Percentiles rank a stretch among this genome's conserved stretches.
phyloP scores from a whole-genome alignment of 495 filamentous ascomycete species.

The Lepidopterella palustris region DNA sequence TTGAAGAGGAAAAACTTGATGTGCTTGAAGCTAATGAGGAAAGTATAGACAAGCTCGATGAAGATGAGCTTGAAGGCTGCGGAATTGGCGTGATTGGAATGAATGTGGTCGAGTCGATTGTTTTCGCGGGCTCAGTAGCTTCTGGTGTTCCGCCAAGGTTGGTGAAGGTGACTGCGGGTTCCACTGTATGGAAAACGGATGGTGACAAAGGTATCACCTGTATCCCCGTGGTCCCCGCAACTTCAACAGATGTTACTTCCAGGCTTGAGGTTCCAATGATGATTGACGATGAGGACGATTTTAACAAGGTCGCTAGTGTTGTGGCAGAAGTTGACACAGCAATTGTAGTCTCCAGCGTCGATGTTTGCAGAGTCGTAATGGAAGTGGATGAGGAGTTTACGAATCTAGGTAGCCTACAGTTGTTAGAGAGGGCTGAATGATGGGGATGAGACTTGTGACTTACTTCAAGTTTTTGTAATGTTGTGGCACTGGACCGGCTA shows the following conservation, averaged over 20 bases:
- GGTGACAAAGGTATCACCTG: conserved; percentile 11
- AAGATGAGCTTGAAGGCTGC: not conserved
- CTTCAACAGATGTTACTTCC: not conserved
- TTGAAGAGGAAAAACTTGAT: not conserved
- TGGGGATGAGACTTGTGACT: not conserved
- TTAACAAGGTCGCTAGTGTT: not conserved
- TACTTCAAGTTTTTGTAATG: conserved; percentile 17
- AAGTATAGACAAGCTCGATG: not conserved
- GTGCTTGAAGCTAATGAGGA: not conserved
- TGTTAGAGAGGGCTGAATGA: not conserved
- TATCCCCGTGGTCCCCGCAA: conserved; percentile 11
- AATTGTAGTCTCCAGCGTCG: not conserved
- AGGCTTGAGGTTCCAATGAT: not conserved
- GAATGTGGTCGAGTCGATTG: conserved; percentile 10
- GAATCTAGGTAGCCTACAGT: conserved; percentile 8
- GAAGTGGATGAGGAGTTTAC: conserved; percentile 16
- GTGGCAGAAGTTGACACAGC: not conserved
- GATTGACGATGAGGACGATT: not conserved
- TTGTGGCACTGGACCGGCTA: conserved; percentile 25
- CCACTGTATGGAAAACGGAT: conserved; percentile 1
- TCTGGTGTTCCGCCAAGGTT: conserved; percentile 12
- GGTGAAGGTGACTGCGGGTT: conserved; percentile 12
- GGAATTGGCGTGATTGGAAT: conserved; percentile 4
- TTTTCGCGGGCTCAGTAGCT: conserved; percentile 1
- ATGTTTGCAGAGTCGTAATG: not conserved